Conservation (phyloP, 2,329 filamentous ascomycete genomes). For the Lasiodiplodia sp. region DNA sequence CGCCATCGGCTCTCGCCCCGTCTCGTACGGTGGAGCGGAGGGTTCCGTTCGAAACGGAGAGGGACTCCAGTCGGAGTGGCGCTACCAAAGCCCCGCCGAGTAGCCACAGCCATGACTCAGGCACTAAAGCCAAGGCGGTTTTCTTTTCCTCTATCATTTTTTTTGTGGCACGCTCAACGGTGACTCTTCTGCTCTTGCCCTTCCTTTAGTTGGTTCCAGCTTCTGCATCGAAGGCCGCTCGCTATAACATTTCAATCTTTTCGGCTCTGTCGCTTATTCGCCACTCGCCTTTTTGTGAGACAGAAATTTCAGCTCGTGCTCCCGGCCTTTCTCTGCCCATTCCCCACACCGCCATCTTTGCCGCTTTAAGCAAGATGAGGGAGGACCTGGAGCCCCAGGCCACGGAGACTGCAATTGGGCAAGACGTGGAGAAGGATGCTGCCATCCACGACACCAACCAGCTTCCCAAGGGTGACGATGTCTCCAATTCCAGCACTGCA, state of each 20-base stretch:
- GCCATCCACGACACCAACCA: neutral
- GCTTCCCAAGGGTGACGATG: neutral
- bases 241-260: neutral
- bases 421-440: neutral
- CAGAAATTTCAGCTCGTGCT: neutral
- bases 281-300: neutral
- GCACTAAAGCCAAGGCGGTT: constrained; percentile 3
- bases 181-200: neutral
- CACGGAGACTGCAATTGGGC: neutral
- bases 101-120: constrained; percentile 13
- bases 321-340: neutral
- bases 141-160: neutral
- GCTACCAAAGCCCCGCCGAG: neutral
- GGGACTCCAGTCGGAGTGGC: neutral
- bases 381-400: neutral
- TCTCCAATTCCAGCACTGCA: constrained; percentile 7
- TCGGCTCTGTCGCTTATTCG: neutral
- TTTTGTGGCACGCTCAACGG: neutral
- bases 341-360: neutral
- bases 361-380: neutral
- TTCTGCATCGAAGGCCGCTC: neutral
- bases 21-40: neutral
- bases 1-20: neutral
- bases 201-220: neutral
- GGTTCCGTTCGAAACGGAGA: neutral